Percentiles rank a stretch among this genome's conserved stretches.
Conservation (phyloP, 345 rosid species). For the Pistacia integerrima region DNA sequence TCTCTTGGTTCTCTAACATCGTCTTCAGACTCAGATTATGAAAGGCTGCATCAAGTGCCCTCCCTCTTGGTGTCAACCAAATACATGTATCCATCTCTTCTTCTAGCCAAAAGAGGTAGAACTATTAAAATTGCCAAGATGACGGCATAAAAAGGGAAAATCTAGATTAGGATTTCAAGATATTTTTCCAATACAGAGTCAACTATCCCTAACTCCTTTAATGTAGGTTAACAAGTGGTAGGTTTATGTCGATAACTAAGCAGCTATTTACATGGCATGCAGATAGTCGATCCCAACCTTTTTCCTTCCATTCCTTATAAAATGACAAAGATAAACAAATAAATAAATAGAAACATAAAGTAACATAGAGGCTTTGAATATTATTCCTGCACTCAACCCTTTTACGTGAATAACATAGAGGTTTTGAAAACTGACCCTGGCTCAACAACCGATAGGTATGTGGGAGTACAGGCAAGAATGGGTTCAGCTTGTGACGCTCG, state of each 20-base stretch:
- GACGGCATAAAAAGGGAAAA: background rate
- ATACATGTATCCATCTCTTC: background rate
- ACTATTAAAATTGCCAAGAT: slow-evolving; percentile 2
- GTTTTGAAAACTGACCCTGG: slow-evolving; percentile 60
- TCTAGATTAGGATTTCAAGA: background rate
- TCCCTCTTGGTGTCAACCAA: background rate
- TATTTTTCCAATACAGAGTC: background rate
- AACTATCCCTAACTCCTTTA: background rate
- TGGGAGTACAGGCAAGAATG: slow-evolving; percentile 74
- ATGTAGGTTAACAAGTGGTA: background rate
- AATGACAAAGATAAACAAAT: background rate
- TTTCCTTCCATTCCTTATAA: background rate
- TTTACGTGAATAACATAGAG: background rate
- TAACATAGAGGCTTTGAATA: background rate
- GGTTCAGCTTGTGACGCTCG: slow-evolving; percentile 75
- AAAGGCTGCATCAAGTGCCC: slow-evolving; percentile 1
- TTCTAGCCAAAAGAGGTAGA: background rate
- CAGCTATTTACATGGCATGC: background rate
- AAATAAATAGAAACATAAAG: background rate
- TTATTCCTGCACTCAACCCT: background rate
- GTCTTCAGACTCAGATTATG: background rate
- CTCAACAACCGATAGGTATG: slow-evolving; percentile 57
- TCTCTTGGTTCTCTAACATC: background rate
- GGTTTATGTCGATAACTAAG: background rate
- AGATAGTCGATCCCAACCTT: no score